Percentiles rank a stretch among this genome's conserved stretches.
phyloP scores from a whole-genome alignment of 2,329 filamentous ascomycete species.

The Chrysosporium queenslandicum region DNA sequence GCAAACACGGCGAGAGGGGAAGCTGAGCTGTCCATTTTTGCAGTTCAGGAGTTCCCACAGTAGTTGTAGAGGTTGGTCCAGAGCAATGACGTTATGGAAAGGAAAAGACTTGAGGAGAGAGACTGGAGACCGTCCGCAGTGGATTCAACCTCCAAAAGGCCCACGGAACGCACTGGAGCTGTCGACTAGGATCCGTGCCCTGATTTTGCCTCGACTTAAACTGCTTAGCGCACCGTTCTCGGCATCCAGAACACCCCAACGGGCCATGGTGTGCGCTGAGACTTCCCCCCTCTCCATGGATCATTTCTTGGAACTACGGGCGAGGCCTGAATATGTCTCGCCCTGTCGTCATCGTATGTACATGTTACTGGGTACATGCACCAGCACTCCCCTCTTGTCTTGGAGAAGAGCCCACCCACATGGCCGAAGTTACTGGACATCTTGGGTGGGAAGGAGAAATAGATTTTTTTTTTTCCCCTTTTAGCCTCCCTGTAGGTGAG shows the following conservation, averaged over 20 bases:
- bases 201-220: background rate
- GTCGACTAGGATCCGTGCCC: background rate
- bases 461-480: background rate
- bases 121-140: background rate
- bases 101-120: background rate
- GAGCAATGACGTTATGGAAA: background rate
- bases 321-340: background rate
- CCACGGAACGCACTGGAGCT: background rate
- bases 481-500: background rate
- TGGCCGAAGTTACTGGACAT: no score
- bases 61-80: background rate
- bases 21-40: background rate
- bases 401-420: background rate
- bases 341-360: background rate
- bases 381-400: no score
- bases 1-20: background rate
- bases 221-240: background rate
- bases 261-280: background rate
- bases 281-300: background rate
- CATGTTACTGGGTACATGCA: background rate
- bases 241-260: background rate
- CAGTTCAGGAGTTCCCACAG: background rate
- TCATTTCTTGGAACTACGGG: conserved; percentile 4
- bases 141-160: background rate
- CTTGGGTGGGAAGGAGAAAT: no score